These are phyloP conservation scores for Fraxinus latifolia DNA, from an alignment of 305 asterid species.

Conservation along the genomic window DNA sequence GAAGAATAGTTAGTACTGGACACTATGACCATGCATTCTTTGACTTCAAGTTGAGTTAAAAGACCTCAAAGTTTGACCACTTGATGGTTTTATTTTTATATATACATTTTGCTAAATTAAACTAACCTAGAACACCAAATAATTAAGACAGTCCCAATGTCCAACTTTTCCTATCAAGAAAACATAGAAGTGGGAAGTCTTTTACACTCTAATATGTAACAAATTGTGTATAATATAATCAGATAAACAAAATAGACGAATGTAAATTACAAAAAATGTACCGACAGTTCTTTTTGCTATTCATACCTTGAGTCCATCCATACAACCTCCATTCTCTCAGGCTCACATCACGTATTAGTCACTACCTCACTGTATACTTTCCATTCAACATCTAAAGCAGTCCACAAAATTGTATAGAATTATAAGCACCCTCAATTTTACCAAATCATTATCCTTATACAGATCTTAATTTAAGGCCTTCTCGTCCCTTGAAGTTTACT, in stretches of 20 bases:
- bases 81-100: not conserved
- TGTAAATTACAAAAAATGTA: not conserved
- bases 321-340: not conserved
- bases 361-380: not conserved
- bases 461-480: not conserved
- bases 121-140: not conserved
- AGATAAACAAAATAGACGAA: not conserved
- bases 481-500: not conserved
- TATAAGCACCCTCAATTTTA: not conserved
- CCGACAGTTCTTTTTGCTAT: not conserved
- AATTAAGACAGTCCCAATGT: not conserved
- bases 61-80: not conserved
- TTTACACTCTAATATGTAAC: not conserved
- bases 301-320: not conserved
- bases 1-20: not conserved
- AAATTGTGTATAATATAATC: not conserved
- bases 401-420: not conserved
- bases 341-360: not conserved
- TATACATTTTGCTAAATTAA: not conserved
- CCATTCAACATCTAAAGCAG: not conserved
- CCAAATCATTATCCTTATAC: not conserved
- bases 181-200: not conserved
- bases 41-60: not conserved
- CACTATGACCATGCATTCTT: not conserved
- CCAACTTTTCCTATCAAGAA: not conserved